A percentile compares a stretch with the other conserved stretches of the same genome.
These are phyloP conservation scores for Sporothrix globosa DNA, from an alignment of 2,329 filamentous ascomycete genomes.

Conservation along the genomic window DNA sequence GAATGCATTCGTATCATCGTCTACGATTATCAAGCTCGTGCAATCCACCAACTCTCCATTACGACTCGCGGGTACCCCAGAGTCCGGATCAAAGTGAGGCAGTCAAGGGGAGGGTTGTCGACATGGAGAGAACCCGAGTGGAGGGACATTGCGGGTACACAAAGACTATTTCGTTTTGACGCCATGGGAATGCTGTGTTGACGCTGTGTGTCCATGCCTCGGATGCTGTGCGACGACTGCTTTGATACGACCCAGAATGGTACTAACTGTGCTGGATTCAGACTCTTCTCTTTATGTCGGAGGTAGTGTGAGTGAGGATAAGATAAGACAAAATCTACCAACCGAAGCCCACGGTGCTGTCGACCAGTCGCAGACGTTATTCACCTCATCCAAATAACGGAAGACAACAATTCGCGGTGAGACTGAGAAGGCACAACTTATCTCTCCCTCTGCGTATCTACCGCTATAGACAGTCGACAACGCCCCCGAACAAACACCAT, in stretches of 20 bases:
- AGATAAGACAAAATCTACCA: background rate
- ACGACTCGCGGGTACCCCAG: background rate
- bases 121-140: conserved; percentile 21
- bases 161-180: background rate
- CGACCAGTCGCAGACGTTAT: background rate
- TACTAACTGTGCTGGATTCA: background rate
- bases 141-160: background rate
- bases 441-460: no score
- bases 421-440: no score
- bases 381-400: background rate
- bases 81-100: conserved; percentile 5
- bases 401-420: no score
- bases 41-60: background rate
- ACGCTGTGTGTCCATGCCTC: background rate
- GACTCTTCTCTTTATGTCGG: background rate
- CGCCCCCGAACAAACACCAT: no score
- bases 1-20: background rate
- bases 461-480: no score
- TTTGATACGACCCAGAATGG: background rate
- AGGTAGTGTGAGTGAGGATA: background rate
- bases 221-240: background rate
- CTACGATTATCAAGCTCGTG: background rate
- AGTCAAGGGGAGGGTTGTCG: conserved; percentile 17
- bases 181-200: background rate
- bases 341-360: background rate